Conservation (phyloP, 345 rosid species). For the Carallia brachiata region DNA sequence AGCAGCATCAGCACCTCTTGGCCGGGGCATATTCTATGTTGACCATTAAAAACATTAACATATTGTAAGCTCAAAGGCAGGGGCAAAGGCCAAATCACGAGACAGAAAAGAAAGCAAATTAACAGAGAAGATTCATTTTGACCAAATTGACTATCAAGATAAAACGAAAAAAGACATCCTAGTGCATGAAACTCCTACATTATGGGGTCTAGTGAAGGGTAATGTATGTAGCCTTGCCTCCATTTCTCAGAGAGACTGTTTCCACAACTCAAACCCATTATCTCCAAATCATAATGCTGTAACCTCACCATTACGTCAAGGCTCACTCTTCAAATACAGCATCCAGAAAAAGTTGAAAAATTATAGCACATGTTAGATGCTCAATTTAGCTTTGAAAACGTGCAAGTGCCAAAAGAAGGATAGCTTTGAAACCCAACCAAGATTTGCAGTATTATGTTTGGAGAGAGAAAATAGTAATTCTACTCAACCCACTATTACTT, state of each 20-base stretch:
- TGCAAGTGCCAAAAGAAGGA: not conserved
- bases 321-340: no score
- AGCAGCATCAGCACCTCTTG: slow-evolving; percentile 99
- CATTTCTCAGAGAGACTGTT: no score
- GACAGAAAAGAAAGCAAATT: not conserved
- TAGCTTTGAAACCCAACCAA: not conserved
- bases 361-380: not conserved
- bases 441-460: not conserved
- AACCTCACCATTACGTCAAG: no score
- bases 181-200: no score
- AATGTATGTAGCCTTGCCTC: no score
- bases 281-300: no score
- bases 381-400: not conserved
- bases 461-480: no score
- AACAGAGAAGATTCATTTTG: not conserved
- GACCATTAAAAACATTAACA: slow-evolving; percentile 6
- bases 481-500: no score
- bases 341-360: no score
- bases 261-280: no score
- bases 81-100: not conserved
- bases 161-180: not conserved
- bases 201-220: no score
- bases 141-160: not conserved
- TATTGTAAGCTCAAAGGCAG: not conserved
- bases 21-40: slow-evolving; percentile 94